Evolutionary conservation across 192 early-diverging fungal genomes (phyloP).

Genomic region (Coemansia sp.): DNA sequence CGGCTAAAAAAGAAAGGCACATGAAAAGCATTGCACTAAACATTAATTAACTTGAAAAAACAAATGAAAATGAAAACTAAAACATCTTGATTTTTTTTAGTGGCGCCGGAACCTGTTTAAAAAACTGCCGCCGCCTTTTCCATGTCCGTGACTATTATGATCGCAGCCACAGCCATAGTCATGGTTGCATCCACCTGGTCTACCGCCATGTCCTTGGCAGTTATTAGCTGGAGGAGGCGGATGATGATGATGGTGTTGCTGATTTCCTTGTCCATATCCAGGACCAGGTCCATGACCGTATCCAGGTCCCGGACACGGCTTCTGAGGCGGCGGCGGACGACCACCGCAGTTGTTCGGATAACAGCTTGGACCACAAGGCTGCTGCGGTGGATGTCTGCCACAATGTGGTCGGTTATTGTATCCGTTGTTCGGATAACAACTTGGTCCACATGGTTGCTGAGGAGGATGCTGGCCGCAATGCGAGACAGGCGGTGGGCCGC

Average conservation of each 20-base stretch:
- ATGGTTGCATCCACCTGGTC: neutral
- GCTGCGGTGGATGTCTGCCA: slow-evolving; percentile 1
- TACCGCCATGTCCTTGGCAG: neutral
- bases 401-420: neutral
- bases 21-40: neutral
- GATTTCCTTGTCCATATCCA: neutral
- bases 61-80: neutral
- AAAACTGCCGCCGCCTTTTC: neutral
- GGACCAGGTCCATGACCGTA: neutral
- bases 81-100: neutral
- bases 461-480: slow-evolving; percentile 10
- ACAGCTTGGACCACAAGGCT: neutral
- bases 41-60: neutral
- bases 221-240: neutral
- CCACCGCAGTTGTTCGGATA: neutral
- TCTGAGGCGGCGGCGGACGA: neutral
- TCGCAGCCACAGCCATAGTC: neutral
- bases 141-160: neutral
- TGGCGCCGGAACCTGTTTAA: slow-evolving; percentile 9
- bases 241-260: neutral
- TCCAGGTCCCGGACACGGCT: neutral
- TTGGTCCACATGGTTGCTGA: slow-evolving; percentile 7
- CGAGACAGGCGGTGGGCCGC: neutral
- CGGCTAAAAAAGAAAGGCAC: neutral
- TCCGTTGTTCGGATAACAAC: slow-evolving; percentile 1